Percentiles rank a stretch among this genome's conserved stretches.
Evolutionary conservation across 176 grass and related monocot genomes (phyloP).

Genomic region (Avena sativa): DNA sequence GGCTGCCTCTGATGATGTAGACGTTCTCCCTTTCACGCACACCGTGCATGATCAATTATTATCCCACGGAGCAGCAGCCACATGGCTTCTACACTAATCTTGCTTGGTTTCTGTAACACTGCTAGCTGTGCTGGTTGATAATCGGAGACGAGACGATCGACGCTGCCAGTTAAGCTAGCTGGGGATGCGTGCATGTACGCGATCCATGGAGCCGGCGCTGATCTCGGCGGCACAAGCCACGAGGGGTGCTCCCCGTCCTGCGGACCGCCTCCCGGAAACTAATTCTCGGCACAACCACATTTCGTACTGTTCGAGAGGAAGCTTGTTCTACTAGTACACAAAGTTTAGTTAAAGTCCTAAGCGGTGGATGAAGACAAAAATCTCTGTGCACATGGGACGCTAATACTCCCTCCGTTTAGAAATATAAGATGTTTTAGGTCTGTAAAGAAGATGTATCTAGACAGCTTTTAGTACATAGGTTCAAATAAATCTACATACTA

Average conservation of each 20-base stretch:
- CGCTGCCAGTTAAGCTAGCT: not conserved
- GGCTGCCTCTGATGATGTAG: not conserved
- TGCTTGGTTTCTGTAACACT: too few species aligned
- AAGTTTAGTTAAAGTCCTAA: not conserved
- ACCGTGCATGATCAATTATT: not conserved
- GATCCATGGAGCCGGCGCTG: slow-evolving; percentile 39
- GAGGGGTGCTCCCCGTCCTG: slow-evolving; percentile 50
- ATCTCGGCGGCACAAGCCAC: slow-evolving; percentile 26
- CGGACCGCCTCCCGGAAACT: slow-evolving; percentile 26
- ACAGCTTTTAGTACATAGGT: too few species aligned
- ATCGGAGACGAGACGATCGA: too few species aligned
- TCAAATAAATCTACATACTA: too few species aligned
- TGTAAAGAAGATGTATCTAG: too few species aligned
- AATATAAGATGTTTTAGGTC: too few species aligned
- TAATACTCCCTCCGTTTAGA: too few species aligned
- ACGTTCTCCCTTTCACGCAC: not conserved
- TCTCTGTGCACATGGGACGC: not conserved
- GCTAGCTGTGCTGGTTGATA: too few species aligned
- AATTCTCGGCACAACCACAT: not conserved
- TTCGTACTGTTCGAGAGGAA: not conserved
- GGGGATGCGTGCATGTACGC: slow-evolving; percentile 41
- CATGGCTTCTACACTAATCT: too few species aligned
- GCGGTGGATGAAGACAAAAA: not conserved
- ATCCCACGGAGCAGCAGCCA: not conserved
- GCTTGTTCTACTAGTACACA: too few species aligned